phyloP scores from a whole-genome alignment of 768 basidiomycete genomes.

The Postia placenta region DNA sequence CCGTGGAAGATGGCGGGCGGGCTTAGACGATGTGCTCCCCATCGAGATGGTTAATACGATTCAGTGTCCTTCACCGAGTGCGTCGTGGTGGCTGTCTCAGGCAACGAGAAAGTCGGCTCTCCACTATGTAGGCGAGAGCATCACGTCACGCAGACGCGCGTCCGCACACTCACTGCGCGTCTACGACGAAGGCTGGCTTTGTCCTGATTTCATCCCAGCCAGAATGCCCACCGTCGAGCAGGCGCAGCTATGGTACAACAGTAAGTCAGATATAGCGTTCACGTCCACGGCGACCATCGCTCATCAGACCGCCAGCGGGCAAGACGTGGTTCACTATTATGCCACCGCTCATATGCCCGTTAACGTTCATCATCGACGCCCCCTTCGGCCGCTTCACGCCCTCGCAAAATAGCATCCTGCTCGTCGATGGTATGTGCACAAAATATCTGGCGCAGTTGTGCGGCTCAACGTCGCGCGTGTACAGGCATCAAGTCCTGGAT shows the following conservation, averaged over 20 bases:
- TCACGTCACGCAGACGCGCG: no score
- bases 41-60: no score
- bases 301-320: conserved; percentile 18
- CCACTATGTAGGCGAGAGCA: no score
- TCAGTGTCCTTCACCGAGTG: no score
- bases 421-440: conserved; percentile 47
- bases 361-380: conserved; percentile 54
- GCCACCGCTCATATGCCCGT: conserved; percentile 30
- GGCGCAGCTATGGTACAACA: background rate
- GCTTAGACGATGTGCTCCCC: conserved; percentile 61
- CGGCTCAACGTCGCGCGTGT: background rate
- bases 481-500: conserved; percentile 59
- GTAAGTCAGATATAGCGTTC: background rate
- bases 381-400: conserved; percentile 78
- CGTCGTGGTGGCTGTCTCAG: no score
- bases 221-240: no score
- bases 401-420: conserved; percentile 34
- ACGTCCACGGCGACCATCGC: background rate
- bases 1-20: conserved; percentile 48
- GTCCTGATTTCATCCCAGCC: no score
- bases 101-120: no score
- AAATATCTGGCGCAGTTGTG: background rate
- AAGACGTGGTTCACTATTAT: conserved; percentile 43
- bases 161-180: no score
- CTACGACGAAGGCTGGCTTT: no score